Base-by-base conservation (phyloP, 768 basidiomycete genomes). In the Suillus tomentosus region DNA sequence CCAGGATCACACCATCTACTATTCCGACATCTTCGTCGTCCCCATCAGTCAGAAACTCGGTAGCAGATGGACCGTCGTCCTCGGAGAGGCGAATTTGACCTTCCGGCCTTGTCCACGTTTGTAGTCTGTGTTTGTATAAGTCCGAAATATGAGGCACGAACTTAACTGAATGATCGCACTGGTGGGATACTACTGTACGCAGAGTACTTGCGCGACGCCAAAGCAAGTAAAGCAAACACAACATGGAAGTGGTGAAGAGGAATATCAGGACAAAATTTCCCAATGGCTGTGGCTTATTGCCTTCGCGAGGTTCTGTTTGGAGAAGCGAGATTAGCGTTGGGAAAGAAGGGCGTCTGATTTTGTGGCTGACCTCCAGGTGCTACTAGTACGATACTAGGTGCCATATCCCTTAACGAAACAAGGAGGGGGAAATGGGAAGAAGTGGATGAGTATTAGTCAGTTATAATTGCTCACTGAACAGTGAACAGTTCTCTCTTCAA, bases 31-130 rank as follows among this genome's bases (percentile, higher is more conserved):
- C 73, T 19, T 81, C 87, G 54, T 87, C 86, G 55, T 84, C 81
- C 39, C 85, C 85, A 63, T 86, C 85, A 43, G 80, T 82, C 56
- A 91, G 68, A 65, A 90, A 90, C 61, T 87, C 86, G 17, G 79
- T 78, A n/a, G 88, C 82, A n/a, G 89, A 81, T 14, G 89, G 89
- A 0, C 88, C 87, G 61, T 90, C 88, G 67, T 91, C 90, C 69
- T 85, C 81, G 55, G 88, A 89, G 24, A 91, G 79, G 10, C 89
- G 83, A 62, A 91, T 88, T 7, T 73, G 79, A 3, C 89, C 89
- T 64, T 87, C 85, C 17, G 75, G 70, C 17, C 77, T 74, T 2
- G 80, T 79, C 73, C 88, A 82, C 7, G 83, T 84, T 67, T 85
- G 85, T 61, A 91, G 73, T 67, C 89, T 91, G 68, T 24, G 60